phyloP scores from a whole-genome alignment of 2,329 filamentous ascomycete species.

The Metarhizium humberi region DNA sequence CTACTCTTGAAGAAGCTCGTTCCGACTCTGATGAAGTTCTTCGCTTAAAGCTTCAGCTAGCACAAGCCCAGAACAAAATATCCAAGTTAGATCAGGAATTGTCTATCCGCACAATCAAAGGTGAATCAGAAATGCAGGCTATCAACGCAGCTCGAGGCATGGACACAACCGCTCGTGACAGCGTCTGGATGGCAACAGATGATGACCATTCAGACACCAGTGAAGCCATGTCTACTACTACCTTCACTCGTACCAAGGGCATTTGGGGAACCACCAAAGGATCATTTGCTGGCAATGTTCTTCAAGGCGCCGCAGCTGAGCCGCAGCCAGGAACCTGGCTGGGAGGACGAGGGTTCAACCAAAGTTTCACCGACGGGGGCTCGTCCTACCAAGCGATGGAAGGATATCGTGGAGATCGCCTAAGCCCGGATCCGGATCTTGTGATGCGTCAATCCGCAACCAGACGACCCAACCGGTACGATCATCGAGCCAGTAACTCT shows the following conservation, averaged over 20 bases:
- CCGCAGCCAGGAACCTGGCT: conserved; percentile 34
- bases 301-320: conserved; percentile 26
- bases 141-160: conserved; percentile 13
- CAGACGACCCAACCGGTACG: conserved; percentile 38
- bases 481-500: conserved; percentile 30
- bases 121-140: conserved; percentile 25
- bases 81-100: conserved; percentile 63
- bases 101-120: conserved; percentile 49
- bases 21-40: conserved; percentile 48
- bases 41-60: conserved; percentile 62
- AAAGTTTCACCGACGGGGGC: conserved; percentile 30
- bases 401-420: conserved; percentile 34
- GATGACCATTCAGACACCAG: conserved; percentile 48
- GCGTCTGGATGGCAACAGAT: conserved; percentile 43
- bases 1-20: conserved; percentile 32
- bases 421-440: conserved; percentile 40
- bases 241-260: conserved; percentile 43
- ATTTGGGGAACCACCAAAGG: conserved; percentile 47
- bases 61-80: conserved; percentile 61
- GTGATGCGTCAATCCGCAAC: conserved; percentile 30
- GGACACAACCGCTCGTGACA: conserved; percentile 25
- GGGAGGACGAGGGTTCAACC: conserved; percentile 28
- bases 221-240: conserved; percentile 41
- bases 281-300: conserved; percentile 22
- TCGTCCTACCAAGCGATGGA: conserved; percentile 28